These are phyloP conservation scores for Aureobasidium musti DNA, from an alignment of 2,329 filamentous ascomycete genomes.

Conservation along the genomic window DNA sequence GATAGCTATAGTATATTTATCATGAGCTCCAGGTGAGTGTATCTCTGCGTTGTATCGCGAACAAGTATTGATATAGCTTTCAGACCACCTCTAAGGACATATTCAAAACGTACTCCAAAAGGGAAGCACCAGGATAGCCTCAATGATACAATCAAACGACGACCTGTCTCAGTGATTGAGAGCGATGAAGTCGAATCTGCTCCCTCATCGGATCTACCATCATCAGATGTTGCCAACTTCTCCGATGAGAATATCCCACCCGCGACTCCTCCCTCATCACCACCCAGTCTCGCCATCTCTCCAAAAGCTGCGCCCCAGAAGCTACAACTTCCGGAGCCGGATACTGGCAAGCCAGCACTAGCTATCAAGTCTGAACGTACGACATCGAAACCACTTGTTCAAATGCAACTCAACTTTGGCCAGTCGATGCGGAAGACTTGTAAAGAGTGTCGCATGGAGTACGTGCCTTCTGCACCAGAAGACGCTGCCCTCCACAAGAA, in stretches of 20 bases:
- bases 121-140: conserved; percentile 15
- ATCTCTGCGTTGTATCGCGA: too few species aligned
- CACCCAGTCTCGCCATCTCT: conserved; percentile 42
- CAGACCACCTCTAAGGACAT: conserved; percentile 19
- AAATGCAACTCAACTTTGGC: conserved; percentile 64
- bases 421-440: conserved; percentile 59
- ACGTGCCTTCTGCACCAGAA: conserved; percentile 62
- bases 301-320: conserved; percentile 37
- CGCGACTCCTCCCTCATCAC: conserved; percentile 56
- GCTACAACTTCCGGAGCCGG: conserved; percentile 32
- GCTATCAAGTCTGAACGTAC: conserved; percentile 28
- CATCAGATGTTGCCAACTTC: conserved; percentile 35
- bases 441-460: conserved; percentile 65
- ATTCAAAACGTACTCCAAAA: conserved; percentile 22
- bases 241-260: conserved; percentile 35
- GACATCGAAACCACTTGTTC: conserved; percentile 48
- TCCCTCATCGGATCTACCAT: conserved; percentile 28
- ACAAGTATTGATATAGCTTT: background rate
- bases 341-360: background rate
- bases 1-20: conserved; percentile 1
- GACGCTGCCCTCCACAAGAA: conserved; percentile 64
- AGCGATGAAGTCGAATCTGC: background rate
- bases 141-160: conserved; percentile 27
- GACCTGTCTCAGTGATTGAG: conserved; percentile 28
- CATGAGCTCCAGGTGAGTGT: conserved; percentile 13